Percentiles rank a stretch among this genome's conserved stretches.
These are phyloP conservation scores for Aspergillus indologenus DNA, from an alignment of 495 filamentous ascomycete species.

Conservation along the genomic window DNA sequence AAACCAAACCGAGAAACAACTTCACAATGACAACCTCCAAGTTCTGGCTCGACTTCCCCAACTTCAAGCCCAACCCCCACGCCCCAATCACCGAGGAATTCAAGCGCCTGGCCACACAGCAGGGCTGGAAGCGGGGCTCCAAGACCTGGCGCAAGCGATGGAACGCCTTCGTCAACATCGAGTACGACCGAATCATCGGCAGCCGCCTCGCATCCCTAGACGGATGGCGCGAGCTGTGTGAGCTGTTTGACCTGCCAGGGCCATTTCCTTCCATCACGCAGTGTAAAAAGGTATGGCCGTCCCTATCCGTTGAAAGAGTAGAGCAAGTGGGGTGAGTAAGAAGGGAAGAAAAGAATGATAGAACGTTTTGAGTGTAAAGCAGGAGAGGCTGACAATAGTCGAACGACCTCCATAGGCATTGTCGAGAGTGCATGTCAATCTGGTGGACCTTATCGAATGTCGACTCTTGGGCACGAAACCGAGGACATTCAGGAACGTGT, in stretches of 20 bases:
- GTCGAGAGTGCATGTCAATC: conserved; percentile 44
- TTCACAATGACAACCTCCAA: background rate
- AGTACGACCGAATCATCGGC: conserved; percentile 25
- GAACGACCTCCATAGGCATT: conserved; percentile 17
- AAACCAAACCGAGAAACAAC: background rate
- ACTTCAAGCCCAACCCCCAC: conserved; percentile 11
- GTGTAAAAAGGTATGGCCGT: conserved; percentile 38
- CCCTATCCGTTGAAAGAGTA: background rate
- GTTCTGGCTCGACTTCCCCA: conserved; percentile 20
- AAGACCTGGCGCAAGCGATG: conserved; percentile 22
- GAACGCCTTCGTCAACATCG: conserved; percentile 18
- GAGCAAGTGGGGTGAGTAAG: too few species aligned
- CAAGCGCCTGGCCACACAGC: conserved; percentile 11
- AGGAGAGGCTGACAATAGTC: background rate
- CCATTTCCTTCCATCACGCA: conserved; percentile 30
- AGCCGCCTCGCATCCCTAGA: conserved; percentile 14
- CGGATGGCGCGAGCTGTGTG: conserved; percentile 30
- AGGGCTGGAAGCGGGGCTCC: conserved; percentile 23
- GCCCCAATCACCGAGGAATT: conserved; percentile 24
- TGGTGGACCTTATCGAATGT: conserved; percentile 51
- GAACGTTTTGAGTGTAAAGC: background rate
- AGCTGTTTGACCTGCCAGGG: conserved; percentile 28
- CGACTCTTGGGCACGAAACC: conserved; percentile 28
- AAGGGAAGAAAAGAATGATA: too few species aligned
- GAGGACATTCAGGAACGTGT: conserved; percentile 28